A percentile compares a stretch with the other conserved stretches of the same genome.
Conservation (phyloP, 2,329 filamentous ascomycete species). For the Rhynchosporium graminicola region DNA sequence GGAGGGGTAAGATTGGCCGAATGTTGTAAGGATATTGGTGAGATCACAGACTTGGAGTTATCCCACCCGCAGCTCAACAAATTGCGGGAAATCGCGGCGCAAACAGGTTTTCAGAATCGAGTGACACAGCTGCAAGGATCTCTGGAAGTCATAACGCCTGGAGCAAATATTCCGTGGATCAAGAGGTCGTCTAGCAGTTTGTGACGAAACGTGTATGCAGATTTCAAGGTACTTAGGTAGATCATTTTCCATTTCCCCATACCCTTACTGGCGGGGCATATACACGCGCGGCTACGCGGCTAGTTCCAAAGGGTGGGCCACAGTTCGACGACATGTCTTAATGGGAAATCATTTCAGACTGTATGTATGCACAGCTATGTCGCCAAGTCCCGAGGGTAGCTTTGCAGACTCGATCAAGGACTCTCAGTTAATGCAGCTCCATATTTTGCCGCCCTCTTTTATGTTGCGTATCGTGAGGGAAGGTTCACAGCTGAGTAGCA, state of each 20-base stretch:
- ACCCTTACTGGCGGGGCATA: neutral
- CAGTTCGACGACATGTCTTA: too few relatives aligned
- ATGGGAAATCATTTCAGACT: too few relatives aligned
- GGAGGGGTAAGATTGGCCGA: neutral
- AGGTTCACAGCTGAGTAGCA: too few relatives aligned
- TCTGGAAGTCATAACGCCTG: conserved; percentile 5
- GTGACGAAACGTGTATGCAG: conserved; percentile 6
- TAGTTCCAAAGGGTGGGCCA: neutral
- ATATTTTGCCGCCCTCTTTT: too few relatives aligned
- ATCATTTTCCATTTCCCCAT: conserved; percentile 1
- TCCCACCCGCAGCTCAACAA: conserved; percentile 23
- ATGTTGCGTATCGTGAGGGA: too few relatives aligned
- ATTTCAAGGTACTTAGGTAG: neutral
- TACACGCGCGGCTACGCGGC: conserved; percentile 4
- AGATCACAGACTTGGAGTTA: conserved; percentile 11
- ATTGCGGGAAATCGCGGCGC: conserved; percentile 10
- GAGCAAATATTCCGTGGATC: neutral
- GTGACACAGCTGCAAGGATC: neutral
- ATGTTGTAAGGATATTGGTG: conserved; percentile 12
- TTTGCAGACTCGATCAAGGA: too few relatives aligned
- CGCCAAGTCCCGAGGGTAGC: too few relatives aligned
- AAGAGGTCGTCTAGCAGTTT: neutral
- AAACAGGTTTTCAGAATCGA: neutral
- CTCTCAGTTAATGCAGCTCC: too few relatives aligned
- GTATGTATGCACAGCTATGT: too few relatives aligned